A percentile compares a stretch with the other conserved stretches of the same genome.
Conservation (phyloP, 1,284 basidiomycete species). For the Baeospora myosura region DNA sequence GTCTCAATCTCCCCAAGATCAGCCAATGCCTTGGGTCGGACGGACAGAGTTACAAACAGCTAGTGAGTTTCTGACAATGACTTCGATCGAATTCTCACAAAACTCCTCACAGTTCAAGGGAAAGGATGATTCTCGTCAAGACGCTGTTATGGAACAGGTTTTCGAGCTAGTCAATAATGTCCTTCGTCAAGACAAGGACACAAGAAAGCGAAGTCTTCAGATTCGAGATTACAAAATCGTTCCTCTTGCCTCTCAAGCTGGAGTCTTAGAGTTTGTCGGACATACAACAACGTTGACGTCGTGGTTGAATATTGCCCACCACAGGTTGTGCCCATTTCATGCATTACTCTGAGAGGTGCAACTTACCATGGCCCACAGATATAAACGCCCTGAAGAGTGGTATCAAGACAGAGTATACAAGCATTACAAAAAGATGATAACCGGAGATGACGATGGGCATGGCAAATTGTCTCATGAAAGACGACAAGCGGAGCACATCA, state of each 20-base stretch:
- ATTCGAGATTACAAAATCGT: conserved; percentile 88
- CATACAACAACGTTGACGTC: conserved; percentile 65
- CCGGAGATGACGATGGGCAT: no score
- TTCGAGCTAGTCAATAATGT: conserved; percentile 87
- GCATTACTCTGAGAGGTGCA: no score
- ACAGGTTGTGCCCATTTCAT: no score
- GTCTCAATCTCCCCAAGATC: conserved; percentile 82
- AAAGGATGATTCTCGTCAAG: conserved; percentile 90
- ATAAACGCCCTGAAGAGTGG: no score
- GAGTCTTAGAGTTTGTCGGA: conserved; percentile 87
- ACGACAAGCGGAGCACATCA: no score
- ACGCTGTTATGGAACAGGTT: conserved; percentile 98
- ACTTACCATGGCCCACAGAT: no score
- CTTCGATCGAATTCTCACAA: background rate
- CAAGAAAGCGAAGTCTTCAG: conserved; percentile 63
- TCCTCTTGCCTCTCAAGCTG: conserved; percentile 75
- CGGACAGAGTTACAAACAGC: conserved; percentile 68
- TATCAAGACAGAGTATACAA: no score
- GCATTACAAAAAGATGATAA: no score
- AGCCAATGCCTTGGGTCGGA: conserved; percentile 64
- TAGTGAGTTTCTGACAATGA: conserved; percentile 46
- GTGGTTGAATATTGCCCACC: conserved; percentile 59
- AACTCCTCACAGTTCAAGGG: conserved; percentile 76
- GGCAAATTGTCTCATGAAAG: no score
- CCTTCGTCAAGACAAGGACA: conserved; percentile 67